phyloP scores from a whole-genome alignment of 768 basidiomycete species.

The Pseudohyphozyma bogoriensis region DNA sequence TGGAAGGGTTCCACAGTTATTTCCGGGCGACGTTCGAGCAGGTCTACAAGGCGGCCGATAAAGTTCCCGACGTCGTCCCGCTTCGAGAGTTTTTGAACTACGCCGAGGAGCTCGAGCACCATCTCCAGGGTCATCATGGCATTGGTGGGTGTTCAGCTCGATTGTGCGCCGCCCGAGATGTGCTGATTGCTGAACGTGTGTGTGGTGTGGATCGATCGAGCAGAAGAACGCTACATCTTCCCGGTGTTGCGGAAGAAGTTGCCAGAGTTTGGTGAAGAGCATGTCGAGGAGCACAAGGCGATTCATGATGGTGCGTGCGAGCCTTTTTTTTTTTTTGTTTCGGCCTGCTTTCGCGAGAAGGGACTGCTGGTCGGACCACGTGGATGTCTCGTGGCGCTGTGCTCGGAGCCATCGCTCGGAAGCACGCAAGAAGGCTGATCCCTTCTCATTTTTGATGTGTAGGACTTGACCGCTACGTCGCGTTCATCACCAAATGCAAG shows the following conservation, averaged over 20 bases:
- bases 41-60: conserved; percentile 64
- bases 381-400: no score
- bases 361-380: not conserved
- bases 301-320: conserved; percentile 37
- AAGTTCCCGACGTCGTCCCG: conserved; percentile 52
- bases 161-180: not conserved
- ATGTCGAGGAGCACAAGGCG: conserved; percentile 36
- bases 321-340: not conserved
- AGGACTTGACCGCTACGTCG: conserved; percentile 20
- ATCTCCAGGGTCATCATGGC: conserved; percentile 6
- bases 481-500: conserved; percentile 25
- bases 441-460: not conserved
- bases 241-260: conserved; percentile 37
- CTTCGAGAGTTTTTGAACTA: conserved; percentile 11
- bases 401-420: not conserved
- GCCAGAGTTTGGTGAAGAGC: conserved; percentile 39
- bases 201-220: conserved; percentile 2
- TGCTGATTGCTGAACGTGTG: not conserved
- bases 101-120: conserved; percentile 5
- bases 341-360: not conserved
- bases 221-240: conserved; percentile 38
- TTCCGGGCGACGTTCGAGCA: conserved; percentile 42
- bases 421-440: no score
- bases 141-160: not conserved
- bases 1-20: conserved; percentile 27